A percentile compares a stretch with the other conserved stretches of the same genome.
These are phyloP conservation scores for Fraxinus floribunda DNA, from an alignment of 305 asterid genomes.

Conservation along the genomic window DNA sequence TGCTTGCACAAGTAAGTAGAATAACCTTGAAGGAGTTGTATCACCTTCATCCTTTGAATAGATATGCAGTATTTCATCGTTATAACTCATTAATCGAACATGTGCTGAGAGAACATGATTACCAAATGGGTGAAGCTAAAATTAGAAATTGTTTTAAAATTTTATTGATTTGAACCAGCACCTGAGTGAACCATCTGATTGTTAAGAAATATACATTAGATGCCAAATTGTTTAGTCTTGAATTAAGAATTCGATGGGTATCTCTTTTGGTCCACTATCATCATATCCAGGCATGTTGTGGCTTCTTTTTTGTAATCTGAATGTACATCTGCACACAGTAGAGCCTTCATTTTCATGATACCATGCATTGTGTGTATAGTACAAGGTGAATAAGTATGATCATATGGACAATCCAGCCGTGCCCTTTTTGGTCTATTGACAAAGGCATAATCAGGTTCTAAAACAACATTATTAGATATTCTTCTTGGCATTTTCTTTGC, in stretches of 20 bases:
- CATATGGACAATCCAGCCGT: background rate
- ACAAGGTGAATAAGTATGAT: background rate
- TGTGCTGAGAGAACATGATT: background rate
- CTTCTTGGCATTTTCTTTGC: background rate
- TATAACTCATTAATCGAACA: background rate
- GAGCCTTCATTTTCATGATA: background rate
- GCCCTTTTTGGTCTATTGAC: background rate
- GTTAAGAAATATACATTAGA: background rate
- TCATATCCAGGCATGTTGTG: background rate
- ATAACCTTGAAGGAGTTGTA: background rate
- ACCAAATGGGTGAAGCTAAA: background rate
- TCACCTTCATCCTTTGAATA: background rate
- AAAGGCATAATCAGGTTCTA: background rate
- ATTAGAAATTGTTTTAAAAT: background rate
- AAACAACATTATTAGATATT: background rate
- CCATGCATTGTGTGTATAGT: background rate
- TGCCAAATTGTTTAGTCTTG: background rate
- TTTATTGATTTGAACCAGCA: background rate
- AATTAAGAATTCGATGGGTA: background rate
- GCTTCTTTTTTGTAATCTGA: background rate
- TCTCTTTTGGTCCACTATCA: background rate
- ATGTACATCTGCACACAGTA: background rate
- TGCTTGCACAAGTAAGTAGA: constrained; percentile 49
- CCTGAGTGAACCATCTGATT: background rate
- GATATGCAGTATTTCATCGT: background rate